Percentiles rank a stretch among this genome's conserved stretches.
Conservation (phyloP, 495 filamentous ascomycete genomes). For the Sporormia fimetaria region DNA sequence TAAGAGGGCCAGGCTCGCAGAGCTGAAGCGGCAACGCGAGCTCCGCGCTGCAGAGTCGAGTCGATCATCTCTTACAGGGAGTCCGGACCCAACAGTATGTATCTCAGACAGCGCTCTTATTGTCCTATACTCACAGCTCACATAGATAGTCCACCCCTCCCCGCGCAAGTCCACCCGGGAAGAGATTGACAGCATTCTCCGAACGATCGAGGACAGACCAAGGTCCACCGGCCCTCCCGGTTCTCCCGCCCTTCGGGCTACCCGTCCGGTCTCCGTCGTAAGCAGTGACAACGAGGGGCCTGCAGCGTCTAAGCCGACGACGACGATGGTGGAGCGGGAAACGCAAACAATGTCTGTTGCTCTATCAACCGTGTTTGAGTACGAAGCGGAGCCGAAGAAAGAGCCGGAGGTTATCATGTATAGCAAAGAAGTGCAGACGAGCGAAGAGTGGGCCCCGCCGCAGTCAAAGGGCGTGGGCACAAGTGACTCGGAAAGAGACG, state of each 20-base stretch:
- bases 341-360: slow-evolving; percentile 60
- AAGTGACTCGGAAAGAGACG: slow-evolving; percentile 56
- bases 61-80: too few species aligned
- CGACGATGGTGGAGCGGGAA: slow-evolving; percentile 11
- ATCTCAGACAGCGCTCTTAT: too few species aligned
- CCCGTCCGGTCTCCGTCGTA: too few species aligned
- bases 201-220: too few species aligned
- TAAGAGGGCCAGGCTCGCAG: slow-evolving; percentile 88
- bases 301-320: background rate
- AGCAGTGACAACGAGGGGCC: slow-evolving; percentile 35
- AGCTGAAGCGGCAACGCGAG: slow-evolving; percentile 86
- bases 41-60: slow-evolving; percentile 64
- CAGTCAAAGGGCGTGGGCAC: slow-evolving; percentile 28
- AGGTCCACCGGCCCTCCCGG: too few species aligned
- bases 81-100: too few species aligned
- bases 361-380: slow-evolving; percentile 63
- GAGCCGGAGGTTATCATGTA: slow-evolving; percentile 81
- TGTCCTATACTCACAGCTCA: slow-evolving; percentile 37
- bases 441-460: slow-evolving; percentile 36
- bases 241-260: too few species aligned
- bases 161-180: slow-evolving; percentile 71
- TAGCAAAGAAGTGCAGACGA: slow-evolving; percentile 90
- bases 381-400: slow-evolving; percentile 40
- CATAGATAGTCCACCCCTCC: slow-evolving; percentile 56
- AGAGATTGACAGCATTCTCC: slow-evolving; percentile 61